phyloP scores from a whole-genome alignment of 768 basidiomycete species.

The Tubosaeta brunneosetosa region DNA sequence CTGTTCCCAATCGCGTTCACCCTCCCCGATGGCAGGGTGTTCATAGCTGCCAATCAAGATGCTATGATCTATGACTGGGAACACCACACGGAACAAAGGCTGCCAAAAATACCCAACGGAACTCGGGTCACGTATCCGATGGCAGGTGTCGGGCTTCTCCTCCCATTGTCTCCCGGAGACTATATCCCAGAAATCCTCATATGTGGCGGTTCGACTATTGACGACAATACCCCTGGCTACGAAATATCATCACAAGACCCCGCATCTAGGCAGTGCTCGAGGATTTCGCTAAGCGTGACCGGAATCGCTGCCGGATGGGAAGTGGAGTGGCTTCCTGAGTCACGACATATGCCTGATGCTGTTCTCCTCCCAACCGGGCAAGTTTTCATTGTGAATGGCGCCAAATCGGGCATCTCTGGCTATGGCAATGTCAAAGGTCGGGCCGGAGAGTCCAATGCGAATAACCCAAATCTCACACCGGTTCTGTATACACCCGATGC shows the following conservation, averaged over 20 bases:
- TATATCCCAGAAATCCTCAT: constrained; percentile 68
- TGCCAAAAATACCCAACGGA: constrained; percentile 70
- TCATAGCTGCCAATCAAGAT: constrained; percentile 74
- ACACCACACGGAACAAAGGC: constrained; percentile 51
- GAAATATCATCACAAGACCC: constrained; percentile 67
- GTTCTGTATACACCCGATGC: constrained; percentile 64
- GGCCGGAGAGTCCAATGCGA: constrained; percentile 75
- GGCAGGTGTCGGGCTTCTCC: constrained; percentile 68
- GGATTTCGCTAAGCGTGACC: constrained; percentile 57
- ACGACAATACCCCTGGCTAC: constrained; percentile 55
- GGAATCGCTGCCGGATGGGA: constrained; percentile 70
- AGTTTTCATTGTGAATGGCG: constrained; percentile 74
- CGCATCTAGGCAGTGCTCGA: constrained; percentile 69
- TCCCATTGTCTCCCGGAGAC: constrained; percentile 62
- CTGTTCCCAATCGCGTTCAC: constrained; percentile 74
- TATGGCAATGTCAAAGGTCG: constrained; percentile 70
- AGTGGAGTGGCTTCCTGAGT: constrained; percentile 68
- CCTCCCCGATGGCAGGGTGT: constrained; percentile 65
- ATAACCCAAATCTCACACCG: constrained; percentile 62
- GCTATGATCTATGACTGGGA: constrained; percentile 80
- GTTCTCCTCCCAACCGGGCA: constrained; percentile 75
- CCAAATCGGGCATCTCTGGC: constrained; percentile 65
- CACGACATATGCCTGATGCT: constrained; percentile 76
- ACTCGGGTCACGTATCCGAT: constrained; percentile 82
- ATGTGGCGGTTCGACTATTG: constrained; percentile 70